phyloP scores from a whole-genome alignment of 257 asterid genomes.

The Paraleonurus japonicus region DNA sequence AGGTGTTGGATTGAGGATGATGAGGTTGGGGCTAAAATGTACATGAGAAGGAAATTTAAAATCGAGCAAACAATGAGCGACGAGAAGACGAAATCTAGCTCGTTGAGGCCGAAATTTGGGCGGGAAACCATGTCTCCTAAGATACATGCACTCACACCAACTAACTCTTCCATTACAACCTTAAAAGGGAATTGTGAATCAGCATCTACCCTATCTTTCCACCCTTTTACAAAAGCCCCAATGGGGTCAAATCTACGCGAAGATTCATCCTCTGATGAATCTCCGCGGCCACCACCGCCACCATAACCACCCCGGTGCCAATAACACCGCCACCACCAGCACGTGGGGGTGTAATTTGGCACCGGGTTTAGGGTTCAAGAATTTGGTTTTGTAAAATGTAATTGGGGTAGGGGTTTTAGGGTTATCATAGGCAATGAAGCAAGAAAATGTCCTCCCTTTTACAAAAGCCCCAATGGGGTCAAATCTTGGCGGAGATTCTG shows the following conservation, averaged over 20 bases:
- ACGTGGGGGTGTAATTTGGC: slow-evolving; percentile 17
- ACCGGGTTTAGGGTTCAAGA: not conserved
- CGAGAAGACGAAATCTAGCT: slow-evolving; percentile 83
- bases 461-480: slow-evolving; percentile 70
- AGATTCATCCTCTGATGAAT: slow-evolving; percentile 31
- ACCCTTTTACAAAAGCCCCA: slow-evolving; percentile 64
- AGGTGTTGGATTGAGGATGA: slow-evolving; percentile 40
- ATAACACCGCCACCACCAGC: slow-evolving; percentile 27
- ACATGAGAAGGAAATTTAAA: slow-evolving; percentile 72
- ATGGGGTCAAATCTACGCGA: slow-evolving; percentile 53
- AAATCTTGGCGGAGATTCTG: slow-evolving; percentile 37
- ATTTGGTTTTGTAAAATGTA: not conserved
- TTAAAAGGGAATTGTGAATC: slow-evolving; percentile 85
- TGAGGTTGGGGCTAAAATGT: slow-evolving; percentile 69
- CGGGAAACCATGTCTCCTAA: slow-evolving; percentile 86
- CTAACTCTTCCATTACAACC: slow-evolving; percentile 83
- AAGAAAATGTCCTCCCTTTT: slow-evolving; percentile 50
- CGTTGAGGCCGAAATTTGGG: slow-evolving; percentile 83
- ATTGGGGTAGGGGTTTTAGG: slow-evolving; percentile 9
- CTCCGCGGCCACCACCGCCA: slow-evolving; percentile 30
- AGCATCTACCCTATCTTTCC: slow-evolving; percentile 81
- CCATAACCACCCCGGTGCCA: slow-evolving; percentile 23
- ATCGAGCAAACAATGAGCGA: slow-evolving; percentile 76
- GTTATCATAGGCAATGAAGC: not conserved
- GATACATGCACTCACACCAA: slow-evolving; percentile 72